These are phyloP conservation scores for Fagopyrum homotropicum DNA, from an alignment of 148 eudicot species.

Conservation along the genomic window DNA sequence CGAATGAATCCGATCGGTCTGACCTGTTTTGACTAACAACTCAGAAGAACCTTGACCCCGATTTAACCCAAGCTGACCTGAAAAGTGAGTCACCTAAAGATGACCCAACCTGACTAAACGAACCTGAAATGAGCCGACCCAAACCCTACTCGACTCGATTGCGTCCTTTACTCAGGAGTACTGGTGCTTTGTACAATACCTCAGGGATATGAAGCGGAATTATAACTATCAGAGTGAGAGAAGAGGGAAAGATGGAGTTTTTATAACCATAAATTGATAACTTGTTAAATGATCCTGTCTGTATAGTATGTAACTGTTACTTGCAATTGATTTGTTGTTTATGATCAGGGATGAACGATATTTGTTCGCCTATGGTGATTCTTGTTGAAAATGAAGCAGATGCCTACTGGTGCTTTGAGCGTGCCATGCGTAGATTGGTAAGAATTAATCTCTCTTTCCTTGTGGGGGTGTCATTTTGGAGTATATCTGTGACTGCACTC, in stretches of 20 bases:
- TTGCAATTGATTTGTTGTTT: constrained; percentile 8
- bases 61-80: too few species aligned
- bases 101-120: too few species aligned
- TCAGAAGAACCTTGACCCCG: too few species aligned
- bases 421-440: constrained; percentile 96
- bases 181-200: too few species aligned
- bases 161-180: too few species aligned
- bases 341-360: constrained; percentile 86
- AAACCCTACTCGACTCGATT: too few species aligned
- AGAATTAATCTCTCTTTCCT: constrained; percentile 11
- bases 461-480: neutral
- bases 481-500: neutral
- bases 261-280: neutral
- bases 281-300: neutral
- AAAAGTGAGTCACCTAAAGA: too few species aligned
- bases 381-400: constrained; percentile 91
- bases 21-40: too few species aligned
- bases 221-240: neutral
- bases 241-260: neutral
- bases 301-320: neutral
- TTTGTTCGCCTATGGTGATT: constrained; percentile 91
- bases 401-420: constrained; percentile 95
- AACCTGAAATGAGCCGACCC: too few species aligned
- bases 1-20: too few species aligned
- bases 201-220: too few species aligned